Conservation (phyloP, 495 filamentous ascomycete species). For the Rostrohypoxylon terebratum region DNA sequence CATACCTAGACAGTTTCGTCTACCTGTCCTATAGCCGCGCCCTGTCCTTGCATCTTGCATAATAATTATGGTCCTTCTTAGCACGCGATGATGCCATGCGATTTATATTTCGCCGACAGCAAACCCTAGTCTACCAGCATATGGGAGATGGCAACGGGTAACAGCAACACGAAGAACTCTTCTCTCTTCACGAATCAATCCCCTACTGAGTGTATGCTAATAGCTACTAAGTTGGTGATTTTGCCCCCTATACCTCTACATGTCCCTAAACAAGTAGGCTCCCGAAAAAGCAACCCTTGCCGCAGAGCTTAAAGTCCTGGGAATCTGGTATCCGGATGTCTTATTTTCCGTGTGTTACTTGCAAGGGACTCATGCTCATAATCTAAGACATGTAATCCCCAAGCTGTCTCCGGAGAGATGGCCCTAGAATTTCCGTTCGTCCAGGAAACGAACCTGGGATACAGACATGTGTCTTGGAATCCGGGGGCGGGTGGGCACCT, state of each 20-base stretch:
- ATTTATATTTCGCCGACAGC: constrained; percentile 46
- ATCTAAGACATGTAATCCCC: constrained; percentile 28
- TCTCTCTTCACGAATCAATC: neutral
- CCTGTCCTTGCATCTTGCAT: constrained; percentile 35
- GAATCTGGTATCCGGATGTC: constrained; percentile 17
- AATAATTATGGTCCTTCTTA: constrained; percentile 17
- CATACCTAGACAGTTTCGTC: constrained; percentile 21
- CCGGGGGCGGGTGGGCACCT: constrained; percentile 42
- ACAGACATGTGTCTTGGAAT: constrained; percentile 43
- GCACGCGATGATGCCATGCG: constrained; percentile 47
- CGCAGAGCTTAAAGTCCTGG: constrained; percentile 17
- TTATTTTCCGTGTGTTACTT: constrained; percentile 28
- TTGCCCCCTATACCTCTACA: neutral
- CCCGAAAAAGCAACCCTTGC: constrained; percentile 9
- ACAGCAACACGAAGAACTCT: constrained; percentile 16
- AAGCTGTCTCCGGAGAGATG: constrained; percentile 26
- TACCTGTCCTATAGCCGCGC: constrained; percentile 44
- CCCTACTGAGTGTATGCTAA: constrained; percentile 10
- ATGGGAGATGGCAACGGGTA: constrained; percentile 12
- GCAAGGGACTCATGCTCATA: constrained; percentile 24
- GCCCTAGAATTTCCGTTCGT: constrained; percentile 38
- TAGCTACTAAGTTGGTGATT: constrained; percentile 17
- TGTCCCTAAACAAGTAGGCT: constrained; percentile 11
- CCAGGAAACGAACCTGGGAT: constrained; percentile 31
- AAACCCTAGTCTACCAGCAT: constrained; percentile 28